These are phyloP conservation scores for Prinsepia uniflora DNA, from an alignment of 306 rosid genomes.

Conservation along the genomic window DNA sequence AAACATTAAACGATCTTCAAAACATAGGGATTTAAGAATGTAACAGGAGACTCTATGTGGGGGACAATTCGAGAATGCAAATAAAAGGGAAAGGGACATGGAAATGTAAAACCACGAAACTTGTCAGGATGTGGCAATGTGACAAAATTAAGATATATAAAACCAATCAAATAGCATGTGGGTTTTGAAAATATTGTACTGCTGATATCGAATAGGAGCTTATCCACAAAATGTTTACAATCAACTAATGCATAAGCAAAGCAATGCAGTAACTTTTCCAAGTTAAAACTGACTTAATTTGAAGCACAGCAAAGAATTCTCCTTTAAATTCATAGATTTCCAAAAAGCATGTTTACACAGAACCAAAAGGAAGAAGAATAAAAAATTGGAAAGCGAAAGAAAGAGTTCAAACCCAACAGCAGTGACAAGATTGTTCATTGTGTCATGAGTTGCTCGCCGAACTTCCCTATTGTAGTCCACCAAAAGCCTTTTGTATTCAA, in stretches of 20 bases:
- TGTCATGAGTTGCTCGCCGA: constrained; percentile 85
- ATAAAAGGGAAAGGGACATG: neutral
- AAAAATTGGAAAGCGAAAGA: constrained; percentile 18
- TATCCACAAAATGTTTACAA: constrained; percentile 18
- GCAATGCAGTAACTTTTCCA: constrained; percentile 3
- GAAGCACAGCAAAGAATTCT: neutral
- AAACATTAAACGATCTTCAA: neutral
- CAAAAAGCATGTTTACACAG: constrained; percentile 17
- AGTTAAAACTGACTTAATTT: constrained; percentile 2
- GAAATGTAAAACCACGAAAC: neutral
- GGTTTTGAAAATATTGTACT: constrained; percentile 10
- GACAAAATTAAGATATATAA: neutral
- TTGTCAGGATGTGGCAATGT: neutral
- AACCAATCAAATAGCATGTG: neutral
- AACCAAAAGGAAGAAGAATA: neutral
- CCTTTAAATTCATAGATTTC: constrained; percentile 11
- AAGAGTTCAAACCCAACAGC: constrained; percentile 60
- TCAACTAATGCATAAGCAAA: constrained; percentile 21
- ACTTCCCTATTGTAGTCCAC: constrained; percentile 95
- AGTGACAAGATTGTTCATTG: constrained; percentile 71
- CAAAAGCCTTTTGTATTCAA: constrained; percentile 87
- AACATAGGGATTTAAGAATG: neutral
- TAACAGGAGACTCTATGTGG: neutral
- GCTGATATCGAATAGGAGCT: constrained; percentile 7
- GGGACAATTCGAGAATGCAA: neutral